phyloP scores from a whole-genome alignment of 768 basidiomycete genomes.

The Amanita thiersii region DNA sequence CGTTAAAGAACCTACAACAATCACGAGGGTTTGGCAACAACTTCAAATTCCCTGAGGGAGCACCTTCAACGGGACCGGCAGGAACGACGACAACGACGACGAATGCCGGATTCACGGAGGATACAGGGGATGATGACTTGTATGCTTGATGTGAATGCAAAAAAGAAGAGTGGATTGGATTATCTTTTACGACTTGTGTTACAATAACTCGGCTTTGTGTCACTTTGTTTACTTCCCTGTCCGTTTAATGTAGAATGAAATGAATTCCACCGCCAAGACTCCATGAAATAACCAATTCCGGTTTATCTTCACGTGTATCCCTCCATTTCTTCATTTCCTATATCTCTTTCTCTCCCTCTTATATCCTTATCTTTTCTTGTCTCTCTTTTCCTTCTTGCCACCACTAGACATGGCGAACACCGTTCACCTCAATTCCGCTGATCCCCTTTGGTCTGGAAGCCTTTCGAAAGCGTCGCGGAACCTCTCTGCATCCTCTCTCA shows the following conservation, averaged over 20 bases:
- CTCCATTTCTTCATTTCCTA: background rate
- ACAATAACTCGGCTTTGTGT: conserved; percentile 4
- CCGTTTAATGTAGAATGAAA: conserved; percentile 8
- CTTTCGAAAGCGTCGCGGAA: conserved; percentile 26
- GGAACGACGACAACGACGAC: conserved; percentile 36
- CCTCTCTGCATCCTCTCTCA: conserved; percentile 55
- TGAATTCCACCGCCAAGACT: background rate
- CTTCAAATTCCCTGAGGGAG: conserved; percentile 96
- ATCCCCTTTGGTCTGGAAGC: conserved; percentile 1
- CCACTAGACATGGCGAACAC: conserved; percentile 1
- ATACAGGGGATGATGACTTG: conserved; percentile 83
- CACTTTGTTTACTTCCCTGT: conserved; percentile 6
- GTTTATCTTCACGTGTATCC: background rate
- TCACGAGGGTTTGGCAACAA: conserved; percentile 88
- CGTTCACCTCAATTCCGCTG: background rate
- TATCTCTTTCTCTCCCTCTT: background rate
- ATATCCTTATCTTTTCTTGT: conserved; percentile 1
- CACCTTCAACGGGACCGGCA: conserved; percentile 21
- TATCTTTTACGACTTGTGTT: conserved; percentile 4
- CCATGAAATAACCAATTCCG: background rate
- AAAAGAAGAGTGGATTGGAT: conserved; percentile 9
- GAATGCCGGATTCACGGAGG: conserved; percentile 79
- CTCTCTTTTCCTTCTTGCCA: background rate
- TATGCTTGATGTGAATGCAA: conserved; percentile 51
- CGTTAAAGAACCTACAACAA: conserved; percentile 72